Evolutionary conservation across 805 yeast genomes (phyloP), one percentile per base, ranked within the genome.

Genomic region (Starmerella geochares): DNA sequence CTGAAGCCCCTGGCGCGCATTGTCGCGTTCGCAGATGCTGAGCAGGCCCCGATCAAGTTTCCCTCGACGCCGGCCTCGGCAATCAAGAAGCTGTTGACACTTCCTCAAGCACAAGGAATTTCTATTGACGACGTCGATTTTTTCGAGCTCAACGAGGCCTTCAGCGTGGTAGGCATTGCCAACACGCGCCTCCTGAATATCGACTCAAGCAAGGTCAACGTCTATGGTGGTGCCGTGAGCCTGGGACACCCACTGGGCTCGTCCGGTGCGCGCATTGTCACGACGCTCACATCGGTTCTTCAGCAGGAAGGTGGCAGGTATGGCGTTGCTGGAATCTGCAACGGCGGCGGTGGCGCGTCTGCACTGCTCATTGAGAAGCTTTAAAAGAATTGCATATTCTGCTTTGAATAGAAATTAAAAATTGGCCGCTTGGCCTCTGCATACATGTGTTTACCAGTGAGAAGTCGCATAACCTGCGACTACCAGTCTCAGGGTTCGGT

Each of bases 261-360:
- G 71, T 85, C 95, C 13, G 96, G 96, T 69, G 95, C 96, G 32
- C 82, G 96, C 72, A 77, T 92, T 62, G 78, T 92, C 49, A 88
- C 86, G 57, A 92, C 98, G 21, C 75, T 92, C 67, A 64, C 80
- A 52, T 77, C 86, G 45, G 86, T 88, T 14, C 77, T 92, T 64
- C 58, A 69, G 33, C 96, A 90, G 72, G 97, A 92, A 73, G 70
- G 70, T 49, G 94, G 90, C 60, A 86, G 82, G 71, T 69, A 81
- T 58, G 99, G 99, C 67, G 86, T 80, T 58, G 96, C 96, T 62
- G 96, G 86, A 67, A 84, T 92, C 65, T 92, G 98, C 77, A 92
- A 92, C 68, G 98, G 99, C 74, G 99, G 99, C 63, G 99, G 99
- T 67, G 99, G 98, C 66, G 97, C 96, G 42, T 83, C 95, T 49